phyloP scores from a whole-genome alignment of 2,329 filamentous ascomycete species.

The Nigrospora oryzae region DNA sequence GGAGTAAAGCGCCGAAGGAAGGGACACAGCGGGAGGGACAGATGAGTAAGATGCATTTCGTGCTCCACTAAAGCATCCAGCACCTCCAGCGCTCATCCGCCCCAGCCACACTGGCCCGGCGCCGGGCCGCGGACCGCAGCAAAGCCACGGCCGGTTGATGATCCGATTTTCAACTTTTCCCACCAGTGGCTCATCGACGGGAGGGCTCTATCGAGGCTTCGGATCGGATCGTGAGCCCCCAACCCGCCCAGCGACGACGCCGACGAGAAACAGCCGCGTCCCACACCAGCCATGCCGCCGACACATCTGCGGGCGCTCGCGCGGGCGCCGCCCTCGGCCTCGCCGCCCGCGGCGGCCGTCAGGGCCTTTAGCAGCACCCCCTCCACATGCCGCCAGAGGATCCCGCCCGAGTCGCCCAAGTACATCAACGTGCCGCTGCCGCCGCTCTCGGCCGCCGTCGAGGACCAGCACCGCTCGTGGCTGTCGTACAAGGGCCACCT shows the following conservation, averaged over 20 bases:
- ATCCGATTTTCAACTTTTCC: no score
- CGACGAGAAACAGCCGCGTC: no score
- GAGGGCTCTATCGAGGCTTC: no score
- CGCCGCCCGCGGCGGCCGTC: slow-evolving; percentile 4
- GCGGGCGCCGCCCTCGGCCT: slow-evolving; percentile 8
- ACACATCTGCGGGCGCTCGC: not conserved
- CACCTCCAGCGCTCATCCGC: no score
- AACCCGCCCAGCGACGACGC: not conserved
- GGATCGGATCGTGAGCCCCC: not conserved
- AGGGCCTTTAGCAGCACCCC: slow-evolving; percentile 37
- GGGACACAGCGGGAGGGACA: no score
- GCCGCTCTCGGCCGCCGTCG: slow-evolving; percentile 54
- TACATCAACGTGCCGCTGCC: slow-evolving; percentile 77
- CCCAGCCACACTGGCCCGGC: no score
- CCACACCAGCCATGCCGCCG: not conserved
- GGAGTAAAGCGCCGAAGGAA: no score
- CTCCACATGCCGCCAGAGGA: slow-evolving; percentile 30
- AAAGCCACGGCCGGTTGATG: no score
- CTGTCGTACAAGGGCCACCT: slow-evolving; percentile 62
- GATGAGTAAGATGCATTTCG: no score
- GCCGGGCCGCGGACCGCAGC: no score
- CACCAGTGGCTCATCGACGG: no score
- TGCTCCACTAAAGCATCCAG: no score
- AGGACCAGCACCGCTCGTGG: slow-evolving; percentile 27
- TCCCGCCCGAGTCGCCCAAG: slow-evolving; percentile 78